phyloP scores from a whole-genome alignment of 140 eudicot species.

The Anethum foeniculum region DNA sequence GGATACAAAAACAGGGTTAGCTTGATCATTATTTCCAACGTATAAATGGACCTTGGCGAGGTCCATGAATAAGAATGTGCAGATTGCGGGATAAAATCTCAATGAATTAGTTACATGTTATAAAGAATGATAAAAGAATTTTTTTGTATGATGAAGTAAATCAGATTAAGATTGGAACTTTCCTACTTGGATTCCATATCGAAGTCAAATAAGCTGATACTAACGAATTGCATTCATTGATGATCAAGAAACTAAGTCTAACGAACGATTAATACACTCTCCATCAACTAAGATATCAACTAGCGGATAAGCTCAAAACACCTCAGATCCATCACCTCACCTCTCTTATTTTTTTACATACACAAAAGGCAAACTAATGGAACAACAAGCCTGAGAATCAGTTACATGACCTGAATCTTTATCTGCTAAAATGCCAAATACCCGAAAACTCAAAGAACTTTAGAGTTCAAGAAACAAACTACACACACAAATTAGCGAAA shows the following conservation, averaged over 20 bases:
- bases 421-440: slow-evolving; percentile 16
- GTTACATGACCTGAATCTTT: slow-evolving; percentile 46
- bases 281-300: slow-evolving; percentile 44
- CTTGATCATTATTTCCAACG: slow-evolving; percentile 25
- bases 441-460: slow-evolving; percentile 2
- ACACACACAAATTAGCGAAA: slow-evolving; percentile 41
- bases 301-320: slow-evolving; percentile 39
- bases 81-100: slow-evolving; percentile 34
- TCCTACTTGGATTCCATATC: slow-evolving; percentile 49
- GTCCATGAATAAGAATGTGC: slow-evolving; percentile 31
- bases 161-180: slow-evolving; percentile 12
- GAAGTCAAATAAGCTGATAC: slow-evolving; percentile 10
- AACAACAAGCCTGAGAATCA: slow-evolving; percentile 18
- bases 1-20: slow-evolving; percentile 36
- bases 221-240: slow-evolving; percentile 30
- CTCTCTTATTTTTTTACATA: slow-evolving; percentile 16
- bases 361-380: slow-evolving; percentile 25
- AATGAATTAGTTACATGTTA: slow-evolving; percentile 13
- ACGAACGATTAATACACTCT: slow-evolving; percentile 17
- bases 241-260: slow-evolving; percentile 20
- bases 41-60: slow-evolving; percentile 29
- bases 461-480: neutral
- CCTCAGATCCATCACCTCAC: slow-evolving; percentile 37
- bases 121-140: slow-evolving; percentile 35
- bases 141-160: slow-evolving; percentile 27